A percentile compares a stretch with the other conserved stretches of the same genome.
phyloP scores from a whole-genome alignment of 1,284 basidiomycete species.

The Nidula niveotomentosa region DNA sequence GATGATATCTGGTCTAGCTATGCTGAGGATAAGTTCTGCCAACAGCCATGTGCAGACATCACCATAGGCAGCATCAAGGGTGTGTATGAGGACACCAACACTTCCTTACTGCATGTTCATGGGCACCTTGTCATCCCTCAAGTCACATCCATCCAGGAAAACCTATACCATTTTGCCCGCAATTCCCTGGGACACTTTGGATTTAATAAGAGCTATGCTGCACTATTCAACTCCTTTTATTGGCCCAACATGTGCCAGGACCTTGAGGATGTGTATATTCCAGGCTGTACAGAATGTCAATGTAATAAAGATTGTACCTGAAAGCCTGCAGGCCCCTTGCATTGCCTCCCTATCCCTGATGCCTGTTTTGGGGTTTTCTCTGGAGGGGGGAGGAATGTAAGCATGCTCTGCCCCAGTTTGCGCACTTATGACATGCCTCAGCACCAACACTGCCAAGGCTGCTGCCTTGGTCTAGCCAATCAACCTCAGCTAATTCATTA shows the following conservation, averaged over 20 bases:
- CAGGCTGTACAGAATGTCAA: neutral
- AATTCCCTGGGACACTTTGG: conserved; percentile 23
- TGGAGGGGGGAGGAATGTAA: too few species aligned
- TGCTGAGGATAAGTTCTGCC: conserved; percentile 20
- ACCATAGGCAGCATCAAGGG: conserved; percentile 9
- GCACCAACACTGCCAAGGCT: too few species aligned
- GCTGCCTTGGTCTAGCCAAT: too few species aligned
- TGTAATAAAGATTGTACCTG: neutral
- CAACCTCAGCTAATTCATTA: too few species aligned
- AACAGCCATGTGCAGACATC: conserved; percentile 11
- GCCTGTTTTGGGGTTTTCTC: too few species aligned
- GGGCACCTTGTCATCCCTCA: conserved; percentile 27
- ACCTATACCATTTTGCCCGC: conserved; percentile 22
- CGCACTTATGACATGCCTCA: too few species aligned
- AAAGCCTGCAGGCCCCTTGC: neutral
- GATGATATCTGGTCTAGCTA: conserved; percentile 26
- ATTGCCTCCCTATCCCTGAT: neutral
- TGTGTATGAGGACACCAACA: neutral
- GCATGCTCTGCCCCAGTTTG: too few species aligned
- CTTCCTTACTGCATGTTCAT: conserved; percentile 27
- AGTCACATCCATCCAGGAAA: conserved; percentile 2
- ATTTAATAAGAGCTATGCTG: conserved; percentile 16
- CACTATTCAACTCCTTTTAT: too few species aligned
- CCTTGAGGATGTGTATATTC: neutral
- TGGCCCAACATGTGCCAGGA: neutral